Evolutionary conservation across 2,329 filamentous ascomycete species (phyloP), one percentile per base, ranked within the genome.

Genomic region (Botrytis medusae): DNA sequence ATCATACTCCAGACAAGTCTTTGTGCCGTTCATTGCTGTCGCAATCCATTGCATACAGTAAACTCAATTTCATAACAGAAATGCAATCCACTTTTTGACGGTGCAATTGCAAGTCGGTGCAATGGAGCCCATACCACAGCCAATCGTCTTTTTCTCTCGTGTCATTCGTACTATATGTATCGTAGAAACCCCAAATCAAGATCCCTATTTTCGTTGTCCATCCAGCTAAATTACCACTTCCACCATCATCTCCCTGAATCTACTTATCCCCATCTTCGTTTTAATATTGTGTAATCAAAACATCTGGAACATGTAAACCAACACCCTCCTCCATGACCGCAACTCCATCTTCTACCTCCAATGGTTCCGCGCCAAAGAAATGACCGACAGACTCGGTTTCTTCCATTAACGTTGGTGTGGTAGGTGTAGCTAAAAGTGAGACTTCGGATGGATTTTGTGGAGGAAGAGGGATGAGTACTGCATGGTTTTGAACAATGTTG

Each of bases 311-410:
- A 29, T 85, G 84, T 46, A 83, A 80, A 74, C 85, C 84, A 25
- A 88, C 84, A 61, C 85, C 86, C 78, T 89, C 88, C 77, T 90
- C 88, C 4, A 86, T 85, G 40, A 90, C 79, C 1, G 87, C 87
- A 7, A 90, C 82, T 2, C 88, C 88, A 25, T 85, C 83, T 6
- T 83, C 82, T 1, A 89, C 85, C 44, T 85, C 83, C 2, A 88
- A 78, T 59, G 83, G 82, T 37, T 84, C 82, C 51, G 82, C 80
- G 7, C 82, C 81, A 74, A 84, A 84, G 22, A 72, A 74, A 4
- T 80, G 80, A 57, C 81, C 78, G 40, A 76, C 71, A 22, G 80
- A 74, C 69, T 83, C 82, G 20, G 79, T 76, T 51, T 79, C 74
- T 75, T 82, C 81, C 80, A 82, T 69, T 22, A 46, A 44, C 29